Conservation (phyloP, 1,139 yeast genomes). For the Candida albicans region DNA sequence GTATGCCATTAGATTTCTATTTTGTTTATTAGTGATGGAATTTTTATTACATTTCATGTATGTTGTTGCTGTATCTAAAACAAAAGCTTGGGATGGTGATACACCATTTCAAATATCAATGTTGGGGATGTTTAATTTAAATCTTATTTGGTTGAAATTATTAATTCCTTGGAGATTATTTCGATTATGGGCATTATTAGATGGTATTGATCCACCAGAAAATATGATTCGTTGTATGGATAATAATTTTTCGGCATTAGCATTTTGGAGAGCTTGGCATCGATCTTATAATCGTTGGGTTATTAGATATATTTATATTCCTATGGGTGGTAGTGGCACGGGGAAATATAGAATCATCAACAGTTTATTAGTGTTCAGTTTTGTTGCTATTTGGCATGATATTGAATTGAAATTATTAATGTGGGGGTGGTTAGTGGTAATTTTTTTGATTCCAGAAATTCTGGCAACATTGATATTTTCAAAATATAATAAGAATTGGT, state of each 20-base stretch:
- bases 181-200: constrained; percentile 87
- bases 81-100: constrained; percentile 88
- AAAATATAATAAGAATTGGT: constrained; percentile 49
- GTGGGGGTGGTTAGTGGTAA: constrained; percentile 96
- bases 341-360: constrained; percentile 60
- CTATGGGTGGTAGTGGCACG: constrained; percentile 75
- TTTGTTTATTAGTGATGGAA: constrained; percentile 87
- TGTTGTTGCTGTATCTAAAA: constrained; percentile 87
- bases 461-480: constrained; percentile 51
- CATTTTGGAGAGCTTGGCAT: constrained; percentile 99
- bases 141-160: constrained; percentile 88
- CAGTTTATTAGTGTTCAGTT: constrained; percentile 85
- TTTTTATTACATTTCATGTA: constrained; percentile 81
- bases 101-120: constrained; percentile 91
- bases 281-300: constrained; percentile 91
- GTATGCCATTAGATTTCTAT: constrained; percentile 66
- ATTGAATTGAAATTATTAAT: constrained; percentile 78
- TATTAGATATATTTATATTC: constrained; percentile 77
- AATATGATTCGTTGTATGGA: constrained; percentile 97
- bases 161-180: constrained; percentile 96
- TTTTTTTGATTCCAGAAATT: constrained; percentile 88
- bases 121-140: constrained; percentile 89
- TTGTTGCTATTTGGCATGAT: constrained; percentile 99
- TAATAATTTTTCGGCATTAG: constrained; percentile 86
- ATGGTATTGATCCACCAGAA: constrained; percentile 95